Conservation (phyloP, 345 rosid species). For the Trapa bicornis region DNA sequence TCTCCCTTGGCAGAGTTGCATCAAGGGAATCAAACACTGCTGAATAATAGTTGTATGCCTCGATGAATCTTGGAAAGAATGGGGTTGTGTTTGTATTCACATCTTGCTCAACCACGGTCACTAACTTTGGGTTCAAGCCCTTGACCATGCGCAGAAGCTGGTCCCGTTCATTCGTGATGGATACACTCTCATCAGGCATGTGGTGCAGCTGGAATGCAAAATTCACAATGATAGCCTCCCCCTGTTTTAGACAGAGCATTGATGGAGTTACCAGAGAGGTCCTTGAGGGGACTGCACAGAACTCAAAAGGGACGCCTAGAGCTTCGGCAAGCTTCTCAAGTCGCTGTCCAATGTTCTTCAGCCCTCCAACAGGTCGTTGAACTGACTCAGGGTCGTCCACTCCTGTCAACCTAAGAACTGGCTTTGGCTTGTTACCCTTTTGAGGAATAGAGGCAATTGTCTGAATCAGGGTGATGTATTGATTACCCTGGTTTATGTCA, state of each 20-base stretch:
- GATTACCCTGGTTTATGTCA: slow-evolving; percentile 90
- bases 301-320: slow-evolving; percentile 53
- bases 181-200: slow-evolving; percentile 99
- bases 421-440: slow-evolving; percentile 23
- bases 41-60: slow-evolving; percentile 79
- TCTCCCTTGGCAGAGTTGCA: slow-evolving; percentile 77
- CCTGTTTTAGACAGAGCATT: slow-evolving; percentile 43
- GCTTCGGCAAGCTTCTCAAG: slow-evolving; percentile 66
- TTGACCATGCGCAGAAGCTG: slow-evolving; percentile 84
- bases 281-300: slow-evolving; percentile 58
- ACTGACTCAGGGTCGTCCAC: slow-evolving; percentile 95
- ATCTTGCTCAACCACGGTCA: slow-evolving; percentile 88
- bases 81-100: slow-evolving; percentile 91
- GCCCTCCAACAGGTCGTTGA: slow-evolving; percentile 74
- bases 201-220: slow-evolving; percentile 98
- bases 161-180: slow-evolving; percentile 82
- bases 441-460: slow-evolving; percentile 38
- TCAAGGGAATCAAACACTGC: slow-evolving; percentile 88
- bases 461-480: slow-evolving; percentile 77
- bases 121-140: slow-evolving; percentile 80
- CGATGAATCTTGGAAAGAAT: slow-evolving; percentile 62
- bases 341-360: slow-evolving; percentile 61
- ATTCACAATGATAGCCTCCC: slow-evolving; percentile 75
- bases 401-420: slow-evolving; percentile 69
- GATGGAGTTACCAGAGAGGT: slow-evolving; percentile 63